These are phyloP conservation scores for Mortierella sp. DNA, from an alignment of 371 early-diverging fungal species.

Conservation along the genomic window DNA sequence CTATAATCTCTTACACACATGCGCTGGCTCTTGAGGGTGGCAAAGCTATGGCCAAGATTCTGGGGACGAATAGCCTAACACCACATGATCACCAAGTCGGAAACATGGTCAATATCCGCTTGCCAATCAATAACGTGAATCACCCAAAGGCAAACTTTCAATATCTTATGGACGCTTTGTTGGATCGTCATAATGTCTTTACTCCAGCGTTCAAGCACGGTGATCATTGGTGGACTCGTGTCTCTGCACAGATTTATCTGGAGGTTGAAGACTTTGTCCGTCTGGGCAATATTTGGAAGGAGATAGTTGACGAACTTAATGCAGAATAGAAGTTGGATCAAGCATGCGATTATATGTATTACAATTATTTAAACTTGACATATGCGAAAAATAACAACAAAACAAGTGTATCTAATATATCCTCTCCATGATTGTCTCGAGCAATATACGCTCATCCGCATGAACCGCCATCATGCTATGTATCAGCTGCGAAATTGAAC, in stretches of 20 bases:
- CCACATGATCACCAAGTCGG: conserved; percentile 56
- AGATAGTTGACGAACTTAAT: conserved; percentile 50
- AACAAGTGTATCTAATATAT: conserved; percentile 26
- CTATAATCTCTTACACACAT: conserved; percentile 67
- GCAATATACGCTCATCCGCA: conserved; percentile 35
- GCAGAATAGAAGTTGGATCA: conserved; percentile 10
- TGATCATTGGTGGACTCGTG: conserved; percentile 63
- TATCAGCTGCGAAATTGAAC: conserved; percentile 34
- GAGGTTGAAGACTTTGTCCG: conserved; percentile 65
- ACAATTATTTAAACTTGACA: not conserved
- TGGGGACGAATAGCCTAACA: conserved; percentile 69
- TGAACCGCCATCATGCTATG: conserved; percentile 30
- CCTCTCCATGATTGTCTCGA: conserved; percentile 49
- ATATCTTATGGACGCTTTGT: conserved; percentile 53
- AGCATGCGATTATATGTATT: too few species aligned
- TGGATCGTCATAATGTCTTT: conserved; percentile 61
- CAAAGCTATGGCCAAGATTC: conserved; percentile 61
- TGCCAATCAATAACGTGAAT: conserved; percentile 60
- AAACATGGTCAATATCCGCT: conserved; percentile 70
- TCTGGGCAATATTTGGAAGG: conserved; percentile 60
- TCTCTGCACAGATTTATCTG: conserved; percentile 72
- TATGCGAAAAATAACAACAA: not conserved
- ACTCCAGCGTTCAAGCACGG: conserved; percentile 62
- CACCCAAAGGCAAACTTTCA: conserved; percentile 23
- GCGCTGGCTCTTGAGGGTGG: conserved; percentile 71